phyloP scores from a whole-genome alignment of 176 grass and related monocot genomes.

The Raddia distichophylla region DNA sequence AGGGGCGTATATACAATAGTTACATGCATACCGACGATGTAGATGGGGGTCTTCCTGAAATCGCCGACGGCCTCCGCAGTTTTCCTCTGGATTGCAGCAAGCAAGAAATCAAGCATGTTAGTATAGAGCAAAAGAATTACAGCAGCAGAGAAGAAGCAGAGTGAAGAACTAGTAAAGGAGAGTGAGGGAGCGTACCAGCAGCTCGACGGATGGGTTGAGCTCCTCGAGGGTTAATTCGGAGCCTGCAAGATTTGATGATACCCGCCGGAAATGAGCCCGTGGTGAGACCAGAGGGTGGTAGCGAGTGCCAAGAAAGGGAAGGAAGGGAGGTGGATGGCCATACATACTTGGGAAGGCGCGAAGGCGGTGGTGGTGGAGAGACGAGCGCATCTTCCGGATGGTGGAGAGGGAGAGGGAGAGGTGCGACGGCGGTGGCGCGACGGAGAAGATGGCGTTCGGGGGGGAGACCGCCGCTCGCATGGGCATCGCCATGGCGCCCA shows the following conservation, averaged over 20 bases:
- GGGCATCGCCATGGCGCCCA: background rate
- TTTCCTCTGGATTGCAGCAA: background rate
- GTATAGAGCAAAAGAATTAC: background rate
- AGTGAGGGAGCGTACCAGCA: background rate
- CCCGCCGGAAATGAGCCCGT: background rate
- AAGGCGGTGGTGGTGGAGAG: background rate
- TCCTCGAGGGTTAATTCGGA: slow-evolving; percentile 18
- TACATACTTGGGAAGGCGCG: slow-evolving; percentile 35
- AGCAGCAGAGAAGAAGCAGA: background rate
- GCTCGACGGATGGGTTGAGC: slow-evolving; percentile 38
- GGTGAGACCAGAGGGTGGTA: background rate
- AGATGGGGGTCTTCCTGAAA: slow-evolving; percentile 54
- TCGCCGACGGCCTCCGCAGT: background rate
- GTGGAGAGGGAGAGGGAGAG: background rate
- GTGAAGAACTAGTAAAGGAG: background rate
- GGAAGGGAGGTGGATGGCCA: background rate
- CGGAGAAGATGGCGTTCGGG: background rate
- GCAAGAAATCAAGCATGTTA: background rate
- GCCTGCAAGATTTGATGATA: background rate
- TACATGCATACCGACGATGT: slow-evolving; percentile 37
- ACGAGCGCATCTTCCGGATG: background rate
- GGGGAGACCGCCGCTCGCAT: background rate
- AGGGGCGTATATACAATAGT: background rate
- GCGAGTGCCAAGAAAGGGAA: background rate
- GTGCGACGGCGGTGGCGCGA: background rate